A percentile compares a stretch with the other conserved stretches of the same genome.
Conservation (phyloP, 305 asterid genomes). For the Solanum aculeatissimum region DNA sequence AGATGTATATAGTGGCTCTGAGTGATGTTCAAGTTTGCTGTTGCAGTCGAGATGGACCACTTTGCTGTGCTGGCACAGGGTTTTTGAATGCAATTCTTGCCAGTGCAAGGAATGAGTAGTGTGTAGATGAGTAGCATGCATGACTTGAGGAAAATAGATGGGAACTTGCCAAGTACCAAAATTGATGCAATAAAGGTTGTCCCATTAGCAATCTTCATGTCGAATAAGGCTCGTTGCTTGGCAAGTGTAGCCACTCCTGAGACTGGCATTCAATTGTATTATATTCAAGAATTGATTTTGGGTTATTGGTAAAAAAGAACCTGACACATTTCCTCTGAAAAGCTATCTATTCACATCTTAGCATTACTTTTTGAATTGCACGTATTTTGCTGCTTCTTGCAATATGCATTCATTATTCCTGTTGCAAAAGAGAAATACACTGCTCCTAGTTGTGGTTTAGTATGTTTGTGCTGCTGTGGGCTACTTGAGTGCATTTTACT, state of each 20-base stretch:
- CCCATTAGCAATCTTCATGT: not conserved
- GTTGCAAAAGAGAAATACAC: not conserved
- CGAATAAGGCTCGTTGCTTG: not conserved
- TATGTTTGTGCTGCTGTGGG: not conserved
- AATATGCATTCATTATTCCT: not conserved
- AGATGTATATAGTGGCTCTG: not conserved
- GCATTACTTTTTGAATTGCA: not conserved
- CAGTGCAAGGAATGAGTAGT: not conserved
- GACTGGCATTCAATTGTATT: not conserved
- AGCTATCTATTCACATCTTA: not conserved
- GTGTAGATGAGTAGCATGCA: not conserved
- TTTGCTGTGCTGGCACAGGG: not conserved
- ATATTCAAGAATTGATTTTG: not conserved
- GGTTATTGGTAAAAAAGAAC: not conserved
- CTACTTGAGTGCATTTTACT: slow-evolving; percentile 1
- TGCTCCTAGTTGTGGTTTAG: not conserved
- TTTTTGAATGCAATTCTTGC: not conserved
- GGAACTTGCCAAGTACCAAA: not conserved
- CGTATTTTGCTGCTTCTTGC: not conserved
- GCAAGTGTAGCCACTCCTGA: not conserved
- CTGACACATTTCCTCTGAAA: not conserved
- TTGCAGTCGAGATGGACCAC: not conserved
- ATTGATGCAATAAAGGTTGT: not conserved
- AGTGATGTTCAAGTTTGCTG: not conserved
- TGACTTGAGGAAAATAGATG: not conserved